These are phyloP conservation scores for Hymenoscyphus occultus DNA, from an alignment of 2,329 filamentous ascomycete genomes.

Conservation along the genomic window DNA sequence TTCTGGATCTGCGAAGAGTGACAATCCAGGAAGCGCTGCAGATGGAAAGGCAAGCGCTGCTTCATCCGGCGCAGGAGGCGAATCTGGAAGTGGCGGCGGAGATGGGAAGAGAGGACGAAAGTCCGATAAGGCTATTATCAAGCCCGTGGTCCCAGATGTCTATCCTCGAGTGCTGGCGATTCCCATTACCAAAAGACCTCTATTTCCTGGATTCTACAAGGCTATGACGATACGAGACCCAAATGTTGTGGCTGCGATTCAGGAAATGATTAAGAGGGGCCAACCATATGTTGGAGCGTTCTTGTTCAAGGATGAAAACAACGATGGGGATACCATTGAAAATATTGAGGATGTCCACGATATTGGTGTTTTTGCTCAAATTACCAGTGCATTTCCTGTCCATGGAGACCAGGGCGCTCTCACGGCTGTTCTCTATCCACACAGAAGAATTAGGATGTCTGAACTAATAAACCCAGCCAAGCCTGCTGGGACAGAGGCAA, in stretches of 20 bases:
- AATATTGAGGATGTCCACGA: conserved; percentile 90
- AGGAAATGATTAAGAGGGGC: conserved; percentile 93
- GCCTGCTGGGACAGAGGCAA: conserved; percentile 34
- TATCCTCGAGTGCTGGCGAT: conserved; percentile 98
- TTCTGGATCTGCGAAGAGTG: conserved; percentile 25
- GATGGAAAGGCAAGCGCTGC: conserved; percentile 32
- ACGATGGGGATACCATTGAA: conserved; percentile 90
- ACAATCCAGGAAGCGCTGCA: conserved; percentile 24
- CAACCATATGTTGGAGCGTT: conserved; percentile 98
- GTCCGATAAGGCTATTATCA: conserved; percentile 72
- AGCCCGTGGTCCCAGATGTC: conserved; percentile 86
- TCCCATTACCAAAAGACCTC: conserved; percentile 85
- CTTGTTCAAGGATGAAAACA: conserved; percentile 92
- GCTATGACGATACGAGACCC: conserved; percentile 94
- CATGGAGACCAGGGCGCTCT: conserved; percentile 80
- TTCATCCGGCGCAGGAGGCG: conserved; percentile 26
- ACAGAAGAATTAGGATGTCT: conserved; percentile 88
- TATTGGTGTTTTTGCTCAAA: conserved; percentile 94
- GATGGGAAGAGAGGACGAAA: conserved; percentile 72
- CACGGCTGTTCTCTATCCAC: conserved; percentile 93
- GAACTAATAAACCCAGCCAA: conserved; percentile 67
- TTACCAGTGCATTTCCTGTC: conserved; percentile 92
- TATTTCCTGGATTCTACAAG: conserved; percentile 99
- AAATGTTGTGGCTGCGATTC: conserved; percentile 85
- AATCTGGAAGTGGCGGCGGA: conserved; percentile 47